phyloP scores from a whole-genome alignment of 768 basidiomycete genomes.

The Royoungia palumana region DNA sequence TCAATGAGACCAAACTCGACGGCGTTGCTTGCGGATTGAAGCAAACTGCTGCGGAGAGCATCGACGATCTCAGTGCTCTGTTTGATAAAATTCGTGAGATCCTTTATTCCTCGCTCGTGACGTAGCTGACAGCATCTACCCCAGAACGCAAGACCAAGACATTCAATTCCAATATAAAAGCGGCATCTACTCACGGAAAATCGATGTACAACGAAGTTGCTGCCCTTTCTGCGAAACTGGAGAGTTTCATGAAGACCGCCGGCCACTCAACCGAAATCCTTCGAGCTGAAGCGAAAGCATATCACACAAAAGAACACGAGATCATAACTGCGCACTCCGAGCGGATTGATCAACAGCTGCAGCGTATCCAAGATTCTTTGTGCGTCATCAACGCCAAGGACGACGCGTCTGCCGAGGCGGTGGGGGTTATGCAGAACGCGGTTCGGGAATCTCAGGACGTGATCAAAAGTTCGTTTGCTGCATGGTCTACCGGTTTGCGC shows the following conservation, averaged over 20 bases:
- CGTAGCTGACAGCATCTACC: slow-evolving; percentile 6
- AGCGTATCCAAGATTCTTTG: slow-evolving; percentile 50
- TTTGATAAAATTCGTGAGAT: slow-evolving; percentile 81
- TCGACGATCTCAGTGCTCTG: slow-evolving; percentile 64
- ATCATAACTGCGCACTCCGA: slow-evolving; percentile 48
- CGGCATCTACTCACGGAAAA: slow-evolving; percentile 60
- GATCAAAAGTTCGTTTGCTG: slow-evolving; percentile 47
- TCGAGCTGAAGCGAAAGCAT: slow-evolving; percentile 52
- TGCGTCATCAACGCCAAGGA: slow-evolving; percentile 56
- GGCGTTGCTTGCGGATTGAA: slow-evolving; percentile 70
- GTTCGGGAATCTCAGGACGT: slow-evolving; percentile 52
- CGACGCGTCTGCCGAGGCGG: slow-evolving; percentile 48
- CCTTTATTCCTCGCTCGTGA: background rate
- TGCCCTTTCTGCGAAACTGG: slow-evolving; percentile 53
- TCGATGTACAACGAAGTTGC: slow-evolving; percentile 53
- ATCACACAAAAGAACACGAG: slow-evolving; percentile 55
- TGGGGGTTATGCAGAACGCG: slow-evolving; percentile 44
- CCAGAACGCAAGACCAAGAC: slow-evolving; percentile 74
- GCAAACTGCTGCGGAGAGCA: slow-evolving; percentile 59
- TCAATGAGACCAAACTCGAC: slow-evolving; percentile 68
- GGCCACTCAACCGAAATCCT: slow-evolving; percentile 53
- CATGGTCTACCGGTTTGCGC: slow-evolving; percentile 57
- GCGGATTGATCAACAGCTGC: slow-evolving; percentile 56
- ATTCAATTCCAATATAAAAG: slow-evolving; percentile 61
- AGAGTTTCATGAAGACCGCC: slow-evolving; percentile 57